Conservation (phyloP, 305 asterid genomes). For the Nicotiana rustica region DNA sequence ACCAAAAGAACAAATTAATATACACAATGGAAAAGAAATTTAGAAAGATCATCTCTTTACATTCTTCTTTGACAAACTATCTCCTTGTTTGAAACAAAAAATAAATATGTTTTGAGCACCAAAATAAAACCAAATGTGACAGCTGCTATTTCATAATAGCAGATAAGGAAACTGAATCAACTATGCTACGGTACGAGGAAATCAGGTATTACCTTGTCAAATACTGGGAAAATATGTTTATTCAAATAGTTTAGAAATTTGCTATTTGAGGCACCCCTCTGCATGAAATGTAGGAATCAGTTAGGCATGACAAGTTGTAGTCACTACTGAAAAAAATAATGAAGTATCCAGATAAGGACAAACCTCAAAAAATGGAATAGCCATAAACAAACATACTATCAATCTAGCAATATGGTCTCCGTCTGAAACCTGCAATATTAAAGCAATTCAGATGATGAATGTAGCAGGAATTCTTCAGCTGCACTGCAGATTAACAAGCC, state of each 20-base stretch:
- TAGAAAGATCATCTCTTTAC: neutral
- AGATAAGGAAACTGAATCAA: constrained; percentile 25
- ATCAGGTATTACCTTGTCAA: constrained; percentile 67
- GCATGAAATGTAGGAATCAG: constrained; percentile 50
- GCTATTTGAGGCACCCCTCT: constrained; percentile 98
- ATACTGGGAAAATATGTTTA: constrained; percentile 88
- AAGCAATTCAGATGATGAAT: constrained; percentile 33
- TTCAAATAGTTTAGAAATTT: constrained; percentile 79
- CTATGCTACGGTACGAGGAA: neutral
- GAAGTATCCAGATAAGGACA: constrained; percentile 36
- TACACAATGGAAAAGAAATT: neutral
- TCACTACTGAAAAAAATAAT: constrained; percentile 25
- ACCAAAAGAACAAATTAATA: constrained; percentile 24
- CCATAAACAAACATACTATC: constrained; percentile 88
- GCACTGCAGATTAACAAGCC: constrained; percentile 14
- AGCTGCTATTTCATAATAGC: neutral
- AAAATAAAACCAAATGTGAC: neutral
- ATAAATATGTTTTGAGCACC: neutral
- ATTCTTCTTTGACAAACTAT: constrained; percentile 6
- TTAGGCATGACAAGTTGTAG: constrained; percentile 34
- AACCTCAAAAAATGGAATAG: constrained; percentile 92
- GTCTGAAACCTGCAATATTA: constrained; percentile 69
- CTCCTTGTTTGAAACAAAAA: constrained; percentile 5
- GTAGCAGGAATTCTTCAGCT: constrained; percentile 6
- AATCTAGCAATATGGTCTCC: constrained; percentile 91